Percentiles rank a stretch among this genome's conserved stretches.
These are phyloP conservation scores for Cryptococcus sp. DNA, from an alignment of 1,284 basidiomycete species.

Conservation along the genomic window DNA sequence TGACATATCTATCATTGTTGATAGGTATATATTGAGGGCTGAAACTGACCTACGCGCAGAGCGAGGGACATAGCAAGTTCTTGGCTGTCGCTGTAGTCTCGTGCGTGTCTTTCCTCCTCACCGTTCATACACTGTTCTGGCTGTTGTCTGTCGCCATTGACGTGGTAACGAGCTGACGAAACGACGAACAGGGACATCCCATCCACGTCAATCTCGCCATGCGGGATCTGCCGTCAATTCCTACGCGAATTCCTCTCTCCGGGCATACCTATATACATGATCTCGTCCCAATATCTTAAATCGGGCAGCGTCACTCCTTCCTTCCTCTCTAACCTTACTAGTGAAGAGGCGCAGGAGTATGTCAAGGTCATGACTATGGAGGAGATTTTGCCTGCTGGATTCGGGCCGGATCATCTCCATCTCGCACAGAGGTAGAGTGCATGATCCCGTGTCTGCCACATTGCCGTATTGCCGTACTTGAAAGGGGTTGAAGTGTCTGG, in stretches of 20 bases:
- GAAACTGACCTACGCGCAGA: conserved; percentile 58
- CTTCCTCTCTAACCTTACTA: conserved; percentile 35
- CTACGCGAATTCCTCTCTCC: conserved; percentile 83
- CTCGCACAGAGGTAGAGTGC: neutral
- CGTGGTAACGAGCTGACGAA: neutral
- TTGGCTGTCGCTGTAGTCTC: conserved; percentile 71
- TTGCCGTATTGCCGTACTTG: too few relatives aligned
- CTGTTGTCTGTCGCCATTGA: neutral
- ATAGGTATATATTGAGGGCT: conserved; percentile 17
- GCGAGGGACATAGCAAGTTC: conserved; percentile 69
- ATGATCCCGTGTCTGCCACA: neutral
- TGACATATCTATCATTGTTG: neutral
- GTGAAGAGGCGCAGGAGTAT: conserved; percentile 57
- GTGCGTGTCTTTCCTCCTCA: conserved; percentile 53
- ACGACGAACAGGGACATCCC: conserved; percentile 62
- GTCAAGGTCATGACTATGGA: conserved; percentile 67
- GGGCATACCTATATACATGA: conserved; percentile 71
- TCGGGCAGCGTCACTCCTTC: conserved; percentile 25
- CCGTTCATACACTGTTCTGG: neutral
- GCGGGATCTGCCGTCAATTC: conserved; percentile 89
- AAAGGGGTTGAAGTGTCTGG: too few relatives aligned
- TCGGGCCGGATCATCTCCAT: conserved; percentile 74
- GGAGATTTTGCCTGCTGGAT: conserved; percentile 79
- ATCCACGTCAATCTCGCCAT: conserved; percentile 67
- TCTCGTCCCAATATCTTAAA: conserved; percentile 66